Base-by-base conservation (phyloP, 1,139 yeast genomes). In the Suhomyces guaymorum region DNA sequence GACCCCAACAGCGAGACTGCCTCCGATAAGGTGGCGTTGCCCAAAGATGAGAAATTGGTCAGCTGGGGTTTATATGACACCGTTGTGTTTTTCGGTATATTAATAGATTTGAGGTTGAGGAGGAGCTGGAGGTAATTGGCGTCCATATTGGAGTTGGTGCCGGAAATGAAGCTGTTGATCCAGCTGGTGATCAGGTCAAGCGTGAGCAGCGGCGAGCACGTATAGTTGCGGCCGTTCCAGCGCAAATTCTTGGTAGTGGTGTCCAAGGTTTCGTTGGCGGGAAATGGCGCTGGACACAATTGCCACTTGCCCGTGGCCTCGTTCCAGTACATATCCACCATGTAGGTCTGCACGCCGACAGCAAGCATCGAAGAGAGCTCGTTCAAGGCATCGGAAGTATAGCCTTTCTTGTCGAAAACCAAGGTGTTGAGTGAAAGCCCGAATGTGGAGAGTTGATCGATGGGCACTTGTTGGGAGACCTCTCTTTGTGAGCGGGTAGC, bases 401-500 rank as follows among this genome's bases (percentile, higher is more conserved):
- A 83, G 0, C 86, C 87, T 10, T 57, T 44, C 1, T 49, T 44
- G 2, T 72, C 65, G 47, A 85, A 82, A 1, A 87, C 44, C 3
- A 73, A 63, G 1, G 63, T 44, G 21, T 71, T 63, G 24, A 86
- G 52, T 18, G 80, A 71, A 0, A 83, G 66, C 0, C 96, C 96
- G 2, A 78, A 60, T 3, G 65, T 58, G 1, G 78, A 66, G 13
- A 72, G 47, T 49, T 83, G 81, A 44, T 78, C 81, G 1, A 87
- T 61, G 1, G 90, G 75, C 2, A 72, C 55, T 28, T 73, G 69
- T 17, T 62, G 58, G 18, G 82, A 60, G 2, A 84, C 57, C 51
- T 88, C 96, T 38, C 96, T 61, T 52, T 89, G 92, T 0, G 88
- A 64, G 35, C 88, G 58, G 7, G 70, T 39, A 0, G 80, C 88